Percentiles rank a stretch among this genome's conserved stretches.
phyloP scores from a whole-genome alignment of 352 stramenopile genomes.

The Globisporangium nodosum region DNA sequence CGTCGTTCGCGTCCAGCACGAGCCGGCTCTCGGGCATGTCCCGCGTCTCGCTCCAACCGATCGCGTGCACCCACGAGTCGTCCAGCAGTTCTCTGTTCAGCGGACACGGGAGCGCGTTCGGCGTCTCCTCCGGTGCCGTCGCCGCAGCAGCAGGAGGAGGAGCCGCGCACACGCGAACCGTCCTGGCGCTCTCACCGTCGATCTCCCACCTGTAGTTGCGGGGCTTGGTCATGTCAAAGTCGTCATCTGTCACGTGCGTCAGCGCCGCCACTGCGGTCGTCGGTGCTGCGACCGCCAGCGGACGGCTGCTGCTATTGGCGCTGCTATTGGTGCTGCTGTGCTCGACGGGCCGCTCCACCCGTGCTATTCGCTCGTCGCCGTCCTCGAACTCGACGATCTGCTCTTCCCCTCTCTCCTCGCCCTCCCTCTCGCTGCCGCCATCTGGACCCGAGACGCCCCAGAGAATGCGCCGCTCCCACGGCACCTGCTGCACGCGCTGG shows the following conservation, averaged over 20 bases:
- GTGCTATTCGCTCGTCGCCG: neutral
- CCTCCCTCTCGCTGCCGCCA: slow-evolving; percentile 23
- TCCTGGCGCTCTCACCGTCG: slow-evolving; percentile 10
- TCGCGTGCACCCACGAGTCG: neutral
- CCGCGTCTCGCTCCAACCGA: slow-evolving; percentile 1
- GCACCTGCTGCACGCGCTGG: slow-evolving; percentile 59
- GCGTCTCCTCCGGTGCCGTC: no score
- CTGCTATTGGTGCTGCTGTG: neutral
- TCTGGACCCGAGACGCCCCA: slow-evolving; percentile 44
- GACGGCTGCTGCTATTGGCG: neutral
- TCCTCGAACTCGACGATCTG: slow-evolving; percentile 9
- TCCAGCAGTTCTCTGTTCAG: slow-evolving; percentile 1
- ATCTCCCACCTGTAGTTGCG: slow-evolving; percentile 77
- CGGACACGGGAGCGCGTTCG: slow-evolving; percentile 19
- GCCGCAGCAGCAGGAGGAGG: neutral
- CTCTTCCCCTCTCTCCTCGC: neutral
- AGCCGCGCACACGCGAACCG: neutral
- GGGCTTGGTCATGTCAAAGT: slow-evolving; percentile 74
- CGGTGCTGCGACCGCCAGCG: neutral
- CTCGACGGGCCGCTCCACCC: neutral
- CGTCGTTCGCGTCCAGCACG: slow-evolving; percentile 4
- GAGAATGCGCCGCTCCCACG: slow-evolving; percentile 76
- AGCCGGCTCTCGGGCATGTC: slow-evolving; percentile 1
- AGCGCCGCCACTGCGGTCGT: neutral
- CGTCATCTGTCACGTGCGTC: neutral